phyloP scores from a whole-genome alignment of 306 rosid genomes.

The Citrullus amarus region DNA sequence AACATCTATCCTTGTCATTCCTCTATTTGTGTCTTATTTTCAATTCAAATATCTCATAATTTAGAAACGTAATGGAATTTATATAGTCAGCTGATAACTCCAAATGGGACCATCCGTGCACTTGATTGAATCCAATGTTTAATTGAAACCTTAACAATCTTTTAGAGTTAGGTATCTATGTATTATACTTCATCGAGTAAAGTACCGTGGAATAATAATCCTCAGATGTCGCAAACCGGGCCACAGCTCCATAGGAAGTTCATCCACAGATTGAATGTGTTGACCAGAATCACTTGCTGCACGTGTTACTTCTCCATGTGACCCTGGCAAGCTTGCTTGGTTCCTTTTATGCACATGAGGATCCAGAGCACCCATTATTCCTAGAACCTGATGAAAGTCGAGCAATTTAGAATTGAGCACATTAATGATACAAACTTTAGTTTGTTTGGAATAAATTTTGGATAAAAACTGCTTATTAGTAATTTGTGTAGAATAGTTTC shows the following conservation, averaged over 20 bases:
- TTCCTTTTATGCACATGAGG: conserved; percentile 87
- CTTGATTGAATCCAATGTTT: not conserved
- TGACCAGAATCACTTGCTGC: conserved; percentile 83
- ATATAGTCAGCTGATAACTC: not conserved
- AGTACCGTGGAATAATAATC: conserved; percentile 87
- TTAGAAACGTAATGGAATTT: not conserved
- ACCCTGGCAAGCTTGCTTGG: conserved; percentile 67
- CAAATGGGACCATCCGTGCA: not conserved
- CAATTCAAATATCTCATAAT: not conserved
- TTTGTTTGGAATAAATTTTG: not conserved
- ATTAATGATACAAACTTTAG: not conserved
- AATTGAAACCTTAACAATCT: not conserved
- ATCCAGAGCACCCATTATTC: conserved; percentile 98
- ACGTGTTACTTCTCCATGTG: conserved; percentile 70
- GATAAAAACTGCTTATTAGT: not conserved
- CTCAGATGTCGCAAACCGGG: conserved; percentile 94
- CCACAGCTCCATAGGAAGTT: conserved; percentile 74
- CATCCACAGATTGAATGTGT: conserved; percentile 86
- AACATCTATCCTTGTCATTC: not conserved
- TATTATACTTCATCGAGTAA: not conserved
- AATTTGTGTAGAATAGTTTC: not conserved
- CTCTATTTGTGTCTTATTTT: not conserved
- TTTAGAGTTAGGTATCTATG: not conserved
- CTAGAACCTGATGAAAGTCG: conserved; percentile 60
- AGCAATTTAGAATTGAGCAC: not conserved